Base-by-base conservation (phyloP, 2,329 filamentous ascomycete species). In the Pseudocercospora pini-densiflorae region DNA sequence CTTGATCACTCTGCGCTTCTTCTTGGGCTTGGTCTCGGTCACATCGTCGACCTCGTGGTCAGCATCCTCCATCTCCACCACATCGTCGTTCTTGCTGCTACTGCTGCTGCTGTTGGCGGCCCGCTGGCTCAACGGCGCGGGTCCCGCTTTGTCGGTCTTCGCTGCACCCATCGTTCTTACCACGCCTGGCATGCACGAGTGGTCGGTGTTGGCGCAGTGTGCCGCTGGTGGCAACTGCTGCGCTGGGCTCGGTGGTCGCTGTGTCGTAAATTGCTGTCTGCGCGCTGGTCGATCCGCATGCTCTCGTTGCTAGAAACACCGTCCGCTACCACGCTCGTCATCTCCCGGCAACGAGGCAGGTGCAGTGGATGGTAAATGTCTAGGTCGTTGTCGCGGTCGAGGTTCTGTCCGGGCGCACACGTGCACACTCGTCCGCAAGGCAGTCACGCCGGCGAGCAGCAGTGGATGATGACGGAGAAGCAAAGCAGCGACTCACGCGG, bases 1-100 rank as follows among this genome's bases (percentile, higher is more conserved):
- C 71, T 77, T 77, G 69, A 76, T 72, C 19, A 76, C 62, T 53
- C 74, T 70, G 61, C 75, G 70, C 72, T 76, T 77, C 73, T 77
- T 78, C 68, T 72, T 73, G 57, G 72, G 72, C 51, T 73, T 73
- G 29, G 60, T 31, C 27, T 72, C 71, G 23, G 70, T 45, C 40
- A 68, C 14, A 10, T 73, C 71, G 62, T 74, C 71, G 49, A 66
- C 59, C 59, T 74, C 72, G 63, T 74, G 71, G 14, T 74, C 72
- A 36, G 62, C 71, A 58, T 74, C 72, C 45, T 68, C 66, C 64
- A 68, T 70, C 45, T 67, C 68, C 63, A 63, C 63, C 40, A 61
- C 65, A 12, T 66, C 61, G 45, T 36, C 54, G 59, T 31, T 65
- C 51, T 60, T 66, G 27, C 24, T 61, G 45, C 47, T 33, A 31